Evolutionary conservation across 495 filamentous ascomycete species (phyloP).

Genomic region (Amniculicola lignicola): DNA sequence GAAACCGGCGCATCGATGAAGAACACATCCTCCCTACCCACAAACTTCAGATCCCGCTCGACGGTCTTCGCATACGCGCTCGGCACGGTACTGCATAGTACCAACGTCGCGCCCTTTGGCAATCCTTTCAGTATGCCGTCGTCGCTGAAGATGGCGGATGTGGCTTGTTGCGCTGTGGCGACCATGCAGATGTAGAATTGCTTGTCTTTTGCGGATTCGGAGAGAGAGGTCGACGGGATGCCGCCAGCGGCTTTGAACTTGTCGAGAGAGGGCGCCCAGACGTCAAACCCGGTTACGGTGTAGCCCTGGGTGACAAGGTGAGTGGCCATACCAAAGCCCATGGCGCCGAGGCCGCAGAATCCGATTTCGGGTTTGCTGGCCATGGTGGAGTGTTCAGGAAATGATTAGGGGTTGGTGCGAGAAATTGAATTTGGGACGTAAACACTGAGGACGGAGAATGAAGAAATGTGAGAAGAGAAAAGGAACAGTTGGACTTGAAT

Average conservation of each 20-base stretch:
- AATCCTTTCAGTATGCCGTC: conserved; percentile 53
- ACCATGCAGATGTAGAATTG: conserved; percentile 74
- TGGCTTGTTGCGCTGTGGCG: conserved; percentile 67
- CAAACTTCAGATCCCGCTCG: conserved; percentile 50
- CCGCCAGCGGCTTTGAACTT: conserved; percentile 66
- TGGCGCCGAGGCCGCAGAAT: conserved; percentile 83
- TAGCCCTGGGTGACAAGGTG: conserved; percentile 69
- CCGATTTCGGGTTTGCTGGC: conserved; percentile 50
- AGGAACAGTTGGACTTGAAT: not conserved
- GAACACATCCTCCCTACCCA: conserved; percentile 59
- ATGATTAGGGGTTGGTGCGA: too few relatives aligned
- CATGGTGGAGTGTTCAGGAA: conserved; percentile 15
- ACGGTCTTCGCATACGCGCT: conserved; percentile 64
- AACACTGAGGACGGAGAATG: not conserved
- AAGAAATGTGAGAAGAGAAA: not conserved
- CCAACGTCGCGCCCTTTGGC: conserved; percentile 56
- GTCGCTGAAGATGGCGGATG: conserved; percentile 62
- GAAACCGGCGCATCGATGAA: conserved; percentile 76
- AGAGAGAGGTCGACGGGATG: conserved; percentile 56
- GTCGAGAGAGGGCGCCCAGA: conserved; percentile 69
- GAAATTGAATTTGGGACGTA: too few relatives aligned
- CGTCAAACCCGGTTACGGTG: conserved; percentile 70
- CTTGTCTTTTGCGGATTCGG: conserved; percentile 60
- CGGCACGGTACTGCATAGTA: conserved; percentile 74
- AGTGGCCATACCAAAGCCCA: conserved; percentile 85